Conservation (phyloP, 192 early-diverging fungal species). For the Oehlia diaphana region DNA sequence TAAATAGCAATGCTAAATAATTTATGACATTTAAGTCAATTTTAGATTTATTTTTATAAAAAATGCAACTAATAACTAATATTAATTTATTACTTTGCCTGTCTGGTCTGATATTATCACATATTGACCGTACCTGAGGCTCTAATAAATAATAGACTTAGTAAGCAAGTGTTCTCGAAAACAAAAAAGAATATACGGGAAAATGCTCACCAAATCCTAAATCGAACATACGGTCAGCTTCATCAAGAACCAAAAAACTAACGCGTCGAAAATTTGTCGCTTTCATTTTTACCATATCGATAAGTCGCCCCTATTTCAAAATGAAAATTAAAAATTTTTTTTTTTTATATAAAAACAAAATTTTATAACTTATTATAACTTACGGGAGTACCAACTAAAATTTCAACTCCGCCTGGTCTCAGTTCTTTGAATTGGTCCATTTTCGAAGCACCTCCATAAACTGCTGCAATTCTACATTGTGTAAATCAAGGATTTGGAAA, state of each 20-base stretch:
- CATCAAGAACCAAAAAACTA: conserved; percentile 88
- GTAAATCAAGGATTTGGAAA: conserved; percentile 7
- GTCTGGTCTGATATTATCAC: conserved; percentile 78
- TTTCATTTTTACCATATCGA: conserved; percentile 88
- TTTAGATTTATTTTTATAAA: too few species aligned
- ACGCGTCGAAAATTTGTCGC: conserved; percentile 80
- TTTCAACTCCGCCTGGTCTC: conserved; percentile 66
- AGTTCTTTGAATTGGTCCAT: conserved; percentile 83
- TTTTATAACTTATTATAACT: neutral
- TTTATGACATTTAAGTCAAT: neutral
- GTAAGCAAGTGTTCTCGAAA: neutral
- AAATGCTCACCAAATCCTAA: conserved; percentile 78
- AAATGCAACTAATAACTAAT: neutral
- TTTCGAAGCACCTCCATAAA: conserved; percentile 83
- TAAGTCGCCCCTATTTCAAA: conserved; percentile 62
- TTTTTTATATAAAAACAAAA: neutral
- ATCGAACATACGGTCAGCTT: conserved; percentile 97
- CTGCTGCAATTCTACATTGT: conserved; percentile 53
- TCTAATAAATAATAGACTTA: conserved; percentile 40
- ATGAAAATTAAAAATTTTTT: neutral
- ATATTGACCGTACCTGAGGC: conserved; percentile 77
- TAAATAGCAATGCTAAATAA: conserved; percentile 65
- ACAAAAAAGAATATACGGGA: neutral
- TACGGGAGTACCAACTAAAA: conserved; percentile 77
- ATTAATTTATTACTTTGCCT: conserved; percentile 60